A percentile compares a stretch with the other conserved stretches of the same genome.
Evolutionary conservation across 2,329 filamentous ascomycete genomes (phyloP).

Genomic region (Metarhizium brunneum): DNA sequence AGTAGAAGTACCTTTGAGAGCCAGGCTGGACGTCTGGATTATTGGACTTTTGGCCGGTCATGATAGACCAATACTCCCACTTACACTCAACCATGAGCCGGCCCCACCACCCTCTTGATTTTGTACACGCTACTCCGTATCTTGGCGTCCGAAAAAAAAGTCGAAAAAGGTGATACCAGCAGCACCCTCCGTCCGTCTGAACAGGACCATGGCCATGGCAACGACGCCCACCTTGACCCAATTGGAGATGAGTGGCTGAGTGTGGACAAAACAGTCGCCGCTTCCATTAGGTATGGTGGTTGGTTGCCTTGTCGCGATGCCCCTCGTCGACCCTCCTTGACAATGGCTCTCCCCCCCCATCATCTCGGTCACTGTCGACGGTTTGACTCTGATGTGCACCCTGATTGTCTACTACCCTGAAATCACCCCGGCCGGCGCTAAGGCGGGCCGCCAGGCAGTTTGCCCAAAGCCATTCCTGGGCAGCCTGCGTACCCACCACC

Average conservation of each 20-base stretch:
- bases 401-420: background rate
- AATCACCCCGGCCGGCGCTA: too few species aligned
- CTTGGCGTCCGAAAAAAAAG: too few species aligned
- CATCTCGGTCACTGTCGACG: background rate
- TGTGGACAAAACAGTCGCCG: background rate
- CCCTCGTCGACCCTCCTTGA: background rate
- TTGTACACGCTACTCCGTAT: background rate
- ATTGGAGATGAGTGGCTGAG: background rate
- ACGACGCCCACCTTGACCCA: background rate
- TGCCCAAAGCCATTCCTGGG: background rate
- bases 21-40: background rate
- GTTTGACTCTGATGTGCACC: too few species aligned
- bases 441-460: constrained; percentile 2
- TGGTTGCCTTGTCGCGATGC: constrained; percentile 1
- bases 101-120: background rate
- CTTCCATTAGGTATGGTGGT: background rate
- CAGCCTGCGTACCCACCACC: background rate
- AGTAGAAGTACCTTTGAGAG: background rate
- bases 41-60: background rate
- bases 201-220: background rate
- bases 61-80: background rate
- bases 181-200: too few species aligned
- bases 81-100: background rate
- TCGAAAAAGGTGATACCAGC: too few species aligned
- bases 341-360: background rate